A percentile compares a stretch with the other conserved stretches of the same genome.
These are phyloP conservation scores for Crithidia sp. DNA, from an alignment of 208 protist species.

Conservation along the genomic window DNA sequence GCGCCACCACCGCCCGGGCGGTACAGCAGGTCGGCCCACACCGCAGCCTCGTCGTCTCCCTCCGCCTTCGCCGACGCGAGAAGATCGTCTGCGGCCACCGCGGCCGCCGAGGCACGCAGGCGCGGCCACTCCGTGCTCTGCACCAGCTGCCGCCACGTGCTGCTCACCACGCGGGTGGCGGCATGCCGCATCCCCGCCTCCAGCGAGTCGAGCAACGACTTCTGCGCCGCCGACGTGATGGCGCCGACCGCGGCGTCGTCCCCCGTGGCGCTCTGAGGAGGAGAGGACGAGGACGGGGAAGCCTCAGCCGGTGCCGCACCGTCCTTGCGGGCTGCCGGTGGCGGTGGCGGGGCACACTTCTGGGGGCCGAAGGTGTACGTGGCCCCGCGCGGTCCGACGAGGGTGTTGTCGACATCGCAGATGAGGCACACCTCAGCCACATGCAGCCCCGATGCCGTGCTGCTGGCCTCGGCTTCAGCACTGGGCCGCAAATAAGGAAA, in stretches of 20 bases:
- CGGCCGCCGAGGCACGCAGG: neutral
- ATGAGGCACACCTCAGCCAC: slow-evolving; percentile 57
- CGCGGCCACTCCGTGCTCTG: neutral
- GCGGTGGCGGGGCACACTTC: slow-evolving; percentile 59
- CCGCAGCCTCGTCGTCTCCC: slow-evolving; percentile 1
- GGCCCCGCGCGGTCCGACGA: slow-evolving; percentile 68
- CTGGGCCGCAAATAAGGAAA: slow-evolving; percentile 20
- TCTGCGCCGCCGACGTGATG: slow-evolving; percentile 36
- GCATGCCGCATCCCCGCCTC: slow-evolving; percentile 69
- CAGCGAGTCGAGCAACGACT: slow-evolving; percentile 42
- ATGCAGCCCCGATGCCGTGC: neutral
- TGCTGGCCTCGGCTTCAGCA: neutral
- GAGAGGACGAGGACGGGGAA: neutral
- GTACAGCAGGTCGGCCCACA: slow-evolving; percentile 37
- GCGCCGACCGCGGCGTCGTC: slow-evolving; percentile 52
- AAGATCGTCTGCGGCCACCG: neutral
- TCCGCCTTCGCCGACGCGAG: neutral
- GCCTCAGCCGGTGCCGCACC: slow-evolving; percentile 22
- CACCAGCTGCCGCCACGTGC: slow-evolving; percentile 26
- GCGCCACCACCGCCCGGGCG: slow-evolving; percentile 64
- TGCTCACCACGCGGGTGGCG: slow-evolving; percentile 41
- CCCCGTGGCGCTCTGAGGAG: neutral
- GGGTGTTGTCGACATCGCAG: slow-evolving; percentile 78
- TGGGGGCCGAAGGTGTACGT: slow-evolving; percentile 80
- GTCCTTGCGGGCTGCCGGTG: slow-evolving; percentile 61